A percentile compares a stretch with the other conserved stretches of the same genome.
Evolutionary conservation across 2,329 filamentous ascomycete genomes (phyloP).

Genomic region (Xylariaceae sp.): DNA sequence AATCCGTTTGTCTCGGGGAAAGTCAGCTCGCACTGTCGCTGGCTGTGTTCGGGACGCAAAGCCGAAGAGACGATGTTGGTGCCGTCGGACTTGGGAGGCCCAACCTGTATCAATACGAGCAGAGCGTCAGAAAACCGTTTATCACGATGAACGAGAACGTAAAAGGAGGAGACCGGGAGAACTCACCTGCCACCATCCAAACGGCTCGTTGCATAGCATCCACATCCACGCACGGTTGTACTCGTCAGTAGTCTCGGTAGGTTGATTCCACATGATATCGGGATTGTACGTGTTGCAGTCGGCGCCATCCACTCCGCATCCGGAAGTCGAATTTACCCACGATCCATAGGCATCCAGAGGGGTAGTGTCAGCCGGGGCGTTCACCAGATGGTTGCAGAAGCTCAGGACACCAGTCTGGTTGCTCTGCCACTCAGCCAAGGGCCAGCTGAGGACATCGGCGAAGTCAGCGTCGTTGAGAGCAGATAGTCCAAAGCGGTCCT

Average conservation of each 20-base stretch:
- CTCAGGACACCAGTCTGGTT: constrained; percentile 31
- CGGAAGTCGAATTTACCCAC: constrained; percentile 33
- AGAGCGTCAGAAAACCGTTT: not conserved
- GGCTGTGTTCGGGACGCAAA: constrained; percentile 27
- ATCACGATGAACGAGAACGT: not conserved
- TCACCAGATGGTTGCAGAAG: constrained; percentile 36
- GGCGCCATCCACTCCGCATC: constrained; percentile 35
- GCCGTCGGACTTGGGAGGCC: constrained; percentile 33
- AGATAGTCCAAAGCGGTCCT: constrained; percentile 39
- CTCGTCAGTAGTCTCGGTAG: constrained; percentile 23
- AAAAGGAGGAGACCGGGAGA: not conserved
- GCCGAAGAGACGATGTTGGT: constrained; percentile 16
- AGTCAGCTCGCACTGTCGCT: constrained; percentile 37
- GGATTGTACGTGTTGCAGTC: constrained; percentile 39
- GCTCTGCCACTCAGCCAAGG: constrained; percentile 37
- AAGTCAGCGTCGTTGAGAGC: constrained; percentile 33
- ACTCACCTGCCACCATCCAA: constrained; percentile 22
- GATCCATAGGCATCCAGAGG: constrained; percentile 38
- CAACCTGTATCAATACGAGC: constrained; percentile 15
- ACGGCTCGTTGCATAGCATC: constrained; percentile 44
- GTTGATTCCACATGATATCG: constrained; percentile 35
- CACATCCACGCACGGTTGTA: constrained; percentile 40
- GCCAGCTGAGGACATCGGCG: constrained; percentile 40
- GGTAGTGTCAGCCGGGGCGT: constrained; percentile 1
- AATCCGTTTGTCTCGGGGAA: constrained; percentile 34